Percentiles rank a stretch among this genome's conserved stretches.
These are phyloP conservation scores for Trichothecium roseum DNA, from an alignment of 2,329 filamentous ascomycete genomes.

Conservation along the genomic window DNA sequence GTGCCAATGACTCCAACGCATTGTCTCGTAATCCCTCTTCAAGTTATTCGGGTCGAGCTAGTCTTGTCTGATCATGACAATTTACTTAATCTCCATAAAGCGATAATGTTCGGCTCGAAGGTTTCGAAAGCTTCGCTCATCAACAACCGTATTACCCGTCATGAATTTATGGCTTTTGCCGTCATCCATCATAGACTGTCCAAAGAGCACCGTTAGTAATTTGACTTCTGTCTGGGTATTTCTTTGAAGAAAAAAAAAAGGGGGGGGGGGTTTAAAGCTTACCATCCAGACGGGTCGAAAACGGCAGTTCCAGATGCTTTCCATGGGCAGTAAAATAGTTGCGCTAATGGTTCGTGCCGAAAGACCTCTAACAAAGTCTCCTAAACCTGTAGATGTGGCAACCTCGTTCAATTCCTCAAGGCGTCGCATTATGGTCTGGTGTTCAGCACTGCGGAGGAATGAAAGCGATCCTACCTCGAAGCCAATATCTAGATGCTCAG, in stretches of 20 bases:
- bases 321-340: constrained; percentile 40
- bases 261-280: too few relatives aligned
- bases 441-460: constrained; percentile 38
- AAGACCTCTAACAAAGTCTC: constrained; percentile 25
- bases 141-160: constrained; percentile 27
- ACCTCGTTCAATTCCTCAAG: constrained; percentile 30
- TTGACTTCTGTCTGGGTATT: too few relatives aligned
- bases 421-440: constrained; percentile 36
- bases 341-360: constrained; percentile 44
- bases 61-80: too few relatives aligned
- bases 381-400: constrained; percentile 25
- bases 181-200: too few relatives aligned
- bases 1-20: too few relatives aligned
- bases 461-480: constrained; percentile 42
- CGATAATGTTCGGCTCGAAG: too few relatives aligned
- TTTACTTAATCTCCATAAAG: too few relatives aligned
- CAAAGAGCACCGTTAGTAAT: too few relatives aligned
- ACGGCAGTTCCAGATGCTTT: constrained; percentile 39
- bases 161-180: constrained; percentile 11
- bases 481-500: constrained; percentile 9
- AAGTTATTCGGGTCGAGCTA: too few relatives aligned
- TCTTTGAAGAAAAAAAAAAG: too few relatives aligned
- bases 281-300: constrained; percentile 3
- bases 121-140: constrained; percentile 22
- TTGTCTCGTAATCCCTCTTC: too few relatives aligned